Evolutionary conservation across 805 yeast species (phyloP).

Genomic region (Candida gorgasii): DNA sequence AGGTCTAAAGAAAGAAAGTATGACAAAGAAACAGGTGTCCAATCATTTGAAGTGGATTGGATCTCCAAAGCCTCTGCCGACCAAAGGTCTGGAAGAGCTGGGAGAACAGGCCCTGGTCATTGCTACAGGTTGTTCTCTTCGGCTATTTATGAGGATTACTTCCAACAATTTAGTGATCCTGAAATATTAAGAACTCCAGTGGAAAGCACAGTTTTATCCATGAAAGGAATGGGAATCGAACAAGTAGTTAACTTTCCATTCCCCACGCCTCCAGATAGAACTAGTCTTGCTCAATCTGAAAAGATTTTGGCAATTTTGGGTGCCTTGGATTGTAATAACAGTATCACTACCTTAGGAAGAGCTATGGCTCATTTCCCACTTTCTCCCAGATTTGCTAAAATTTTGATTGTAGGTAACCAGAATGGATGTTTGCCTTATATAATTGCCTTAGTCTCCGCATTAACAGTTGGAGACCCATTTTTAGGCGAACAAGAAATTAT

Average conservation of each 20-base stretch:
- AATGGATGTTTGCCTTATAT: constrained; percentile 81
- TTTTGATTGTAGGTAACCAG: constrained; percentile 86
- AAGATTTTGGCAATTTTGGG: constrained; percentile 69
- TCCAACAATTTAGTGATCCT: constrained; percentile 79
- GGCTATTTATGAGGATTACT: constrained; percentile 87
- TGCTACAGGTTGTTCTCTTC: constrained; percentile 91
- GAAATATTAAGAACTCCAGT: constrained; percentile 95
- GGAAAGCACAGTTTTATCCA: constrained; percentile 90
- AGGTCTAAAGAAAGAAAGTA: constrained; percentile 85
- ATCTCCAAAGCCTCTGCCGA: constrained; percentile 92
- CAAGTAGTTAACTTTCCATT: constrained; percentile 90
- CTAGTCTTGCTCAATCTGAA: constrained; percentile 63
- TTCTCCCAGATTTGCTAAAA: constrained; percentile 90
- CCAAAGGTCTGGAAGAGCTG: constrained; percentile 96
- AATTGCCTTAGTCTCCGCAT: constrained; percentile 87
- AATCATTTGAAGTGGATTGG: constrained; percentile 90
- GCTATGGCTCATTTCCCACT: constrained; percentile 90
- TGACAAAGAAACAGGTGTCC: constrained; percentile 85
- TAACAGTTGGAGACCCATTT: constrained; percentile 93
- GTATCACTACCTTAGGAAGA: constrained; percentile 75
- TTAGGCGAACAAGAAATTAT: constrained; percentile 65
- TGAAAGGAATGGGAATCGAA: constrained; percentile 97
- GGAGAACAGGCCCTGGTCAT: constrained; percentile 98
- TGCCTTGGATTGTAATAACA: constrained; percentile 60
- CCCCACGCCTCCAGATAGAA: constrained; percentile 85